Base-by-base conservation (phyloP, 345 rosid species). In the Rhizophora mangle region DNA sequence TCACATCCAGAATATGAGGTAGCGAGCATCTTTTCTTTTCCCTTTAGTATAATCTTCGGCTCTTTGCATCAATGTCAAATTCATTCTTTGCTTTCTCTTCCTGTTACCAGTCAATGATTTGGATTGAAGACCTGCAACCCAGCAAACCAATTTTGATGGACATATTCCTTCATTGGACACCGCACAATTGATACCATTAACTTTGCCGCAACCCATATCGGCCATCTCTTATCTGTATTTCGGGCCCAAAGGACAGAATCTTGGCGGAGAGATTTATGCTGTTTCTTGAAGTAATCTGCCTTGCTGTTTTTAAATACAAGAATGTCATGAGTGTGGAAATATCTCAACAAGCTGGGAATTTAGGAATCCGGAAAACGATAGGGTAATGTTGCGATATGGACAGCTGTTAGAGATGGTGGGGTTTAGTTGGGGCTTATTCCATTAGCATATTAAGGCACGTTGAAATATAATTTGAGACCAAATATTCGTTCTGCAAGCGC, bases 11-110 rank as follows among this genome's bases (percentile, higher is more conserved):
- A 51, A 68, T 31, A 65, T 75, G 82, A 82, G 66, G 84, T 81
- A 83, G 83, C 47, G 32, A 78, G 87, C 88, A 82, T 82, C 71
- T 70, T 49, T 70, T 30, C 27, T 31, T 27, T 34, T 61, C 22
- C 53, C 27, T 64, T 70, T 55, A 18, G 26, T 63, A 66, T 56
- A 34, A 32, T 78, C 60, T 70, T 66, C 58, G 62, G 20, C 18
- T 60, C 30, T 46, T 30, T 69, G 30, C 62, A 58, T 62, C 61
- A 71, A 31, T 71, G 52, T 22, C 2, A n/a, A 55, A 22, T 46
- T 16, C 16, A 21, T 62, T 22, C 37, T 30, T 74, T 43, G 59
- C 68, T 68, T 75, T 84, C 74, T 9, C 70, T 68, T 75, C 82
- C 74, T 9, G 54, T 79, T 78, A 72, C 64, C 37, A 10, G 73